Base-by-base conservation (phyloP, 345 rosid species). In the Acer yangbiense region DNA sequence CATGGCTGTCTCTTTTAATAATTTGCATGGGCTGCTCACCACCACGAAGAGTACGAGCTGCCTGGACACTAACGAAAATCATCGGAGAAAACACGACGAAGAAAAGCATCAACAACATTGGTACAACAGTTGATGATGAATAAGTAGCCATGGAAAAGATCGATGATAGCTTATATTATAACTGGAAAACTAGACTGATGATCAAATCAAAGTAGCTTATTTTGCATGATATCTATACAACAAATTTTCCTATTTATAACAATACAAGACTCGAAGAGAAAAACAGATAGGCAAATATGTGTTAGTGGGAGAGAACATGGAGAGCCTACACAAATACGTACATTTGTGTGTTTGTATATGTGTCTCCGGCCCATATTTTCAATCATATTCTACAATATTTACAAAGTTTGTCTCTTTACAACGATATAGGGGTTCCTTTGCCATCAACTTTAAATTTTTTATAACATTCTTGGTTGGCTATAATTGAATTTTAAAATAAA, bases 251-350 rank as follows among this genome's bases (percentile, higher is more conserved):
- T 48, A 48, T 9, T 11, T 48, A 48, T 48, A 48, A 13, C 54
- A 48, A 48, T 13, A 13, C 54, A 48, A 41, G 44, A 32, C 54
- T 48, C 54, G 54, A 32, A 48, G 0, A 48, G 54, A 2, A 11
- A 48, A 48, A 48, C 14, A 12, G 54, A 48, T 10, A 4, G 60
- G 41, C 35, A 12, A 73, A 39, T 9, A 16, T 61, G 12, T 74
- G 44, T 58, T 18, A 67, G 74, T 79, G 81, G 81, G 77, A 60
- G 63, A 72, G 65, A 52, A 74, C 70, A 75, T 79, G 68, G 9
- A 68, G 35, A 60, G 64, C 35, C 35, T 32, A 32, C 35, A 32
- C 35, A 32, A 32, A 3, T 29, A 29, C 32, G 32, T 29, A 29
- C 3, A n/a, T 55, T 39, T 8, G 8, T 12, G 18, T 41, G 6